A percentile compares a stretch with the other conserved stretches of the same genome.
phyloP scores from a whole-genome alignment of 2,329 filamentous ascomycete species.

The Nothophoma quercina region DNA sequence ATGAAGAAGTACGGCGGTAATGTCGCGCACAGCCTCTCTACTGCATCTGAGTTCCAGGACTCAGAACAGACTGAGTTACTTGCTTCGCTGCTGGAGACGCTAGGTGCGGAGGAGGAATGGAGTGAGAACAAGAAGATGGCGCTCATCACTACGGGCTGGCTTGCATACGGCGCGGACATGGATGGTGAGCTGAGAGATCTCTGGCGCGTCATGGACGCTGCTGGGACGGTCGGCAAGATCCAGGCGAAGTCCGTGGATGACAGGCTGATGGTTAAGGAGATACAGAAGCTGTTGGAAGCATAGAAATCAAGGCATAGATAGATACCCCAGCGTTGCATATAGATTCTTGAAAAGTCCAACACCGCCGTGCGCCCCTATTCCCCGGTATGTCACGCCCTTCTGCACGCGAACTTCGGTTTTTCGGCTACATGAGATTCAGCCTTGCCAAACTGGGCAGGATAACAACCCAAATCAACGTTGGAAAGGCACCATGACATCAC shows the following conservation, averaged over 20 bases:
- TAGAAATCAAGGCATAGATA: constrained; percentile 15
- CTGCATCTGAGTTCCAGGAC: constrained; percentile 62
- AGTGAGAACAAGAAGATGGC: constrained; percentile 78
- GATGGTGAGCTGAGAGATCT: constrained; percentile 82
- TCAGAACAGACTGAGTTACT: constrained; percentile 81
- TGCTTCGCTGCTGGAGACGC: constrained; percentile 80
- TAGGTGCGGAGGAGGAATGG: constrained; percentile 59
- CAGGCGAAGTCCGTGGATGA: constrained; percentile 36
- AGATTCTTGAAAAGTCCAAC: no score
- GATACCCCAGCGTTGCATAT: constrained; percentile 15
- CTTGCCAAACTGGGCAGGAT: no score
- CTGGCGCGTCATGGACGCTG: constrained; percentile 78
- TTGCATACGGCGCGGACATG: constrained; percentile 74
- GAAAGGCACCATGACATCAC: no score
- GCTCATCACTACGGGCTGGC: constrained; percentile 75
- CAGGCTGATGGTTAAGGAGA: constrained; percentile 45
- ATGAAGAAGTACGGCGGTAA: constrained; percentile 58
- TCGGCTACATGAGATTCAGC: no score
- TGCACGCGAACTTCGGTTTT: no score
- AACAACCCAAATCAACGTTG: no score
- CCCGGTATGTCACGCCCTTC: no score
- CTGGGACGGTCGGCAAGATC: constrained; percentile 62
- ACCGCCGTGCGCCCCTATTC: no score
- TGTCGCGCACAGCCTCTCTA: constrained; percentile 18
- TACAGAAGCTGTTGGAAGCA: constrained; percentile 41